phyloP scores from a whole-genome alignment of 2,329 filamentous ascomycete species.

The Trichoderma pleuroti region DNA sequence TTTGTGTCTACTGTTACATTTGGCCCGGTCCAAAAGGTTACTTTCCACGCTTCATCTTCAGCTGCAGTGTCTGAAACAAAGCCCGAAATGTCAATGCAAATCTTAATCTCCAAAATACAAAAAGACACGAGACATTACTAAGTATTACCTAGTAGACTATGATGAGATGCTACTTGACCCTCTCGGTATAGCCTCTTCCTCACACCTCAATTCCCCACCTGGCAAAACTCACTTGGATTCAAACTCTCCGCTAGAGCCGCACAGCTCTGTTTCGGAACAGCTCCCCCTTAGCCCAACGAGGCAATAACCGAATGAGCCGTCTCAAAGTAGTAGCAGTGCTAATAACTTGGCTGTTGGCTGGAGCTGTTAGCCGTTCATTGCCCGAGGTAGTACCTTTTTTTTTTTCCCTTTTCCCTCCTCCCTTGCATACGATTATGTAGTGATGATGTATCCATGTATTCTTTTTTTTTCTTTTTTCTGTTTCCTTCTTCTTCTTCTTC shows the following conservation, averaged over 20 bases:
- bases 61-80: background rate
- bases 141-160: too few species aligned
- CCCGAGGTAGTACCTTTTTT: background rate
- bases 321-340: background rate
- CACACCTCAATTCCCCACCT: background rate
- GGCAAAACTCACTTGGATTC: background rate
- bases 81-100: background rate
- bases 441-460: background rate
- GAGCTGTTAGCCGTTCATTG: background rate
- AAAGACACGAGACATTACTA: too few species aligned
- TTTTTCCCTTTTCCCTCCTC: background rate
- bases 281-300: background rate
- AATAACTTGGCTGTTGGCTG: background rate
- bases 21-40: background rate
- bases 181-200: too few species aligned
- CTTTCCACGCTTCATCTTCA: background rate
- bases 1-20: background rate
- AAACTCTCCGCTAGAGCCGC: constrained; percentile 10
- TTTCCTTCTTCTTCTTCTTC: background rate
- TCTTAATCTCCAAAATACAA: background rate
- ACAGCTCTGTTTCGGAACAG: background rate
- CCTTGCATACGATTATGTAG: background rate
- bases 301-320: background rate
- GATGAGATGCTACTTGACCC: too few species aligned
- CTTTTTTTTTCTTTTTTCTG: background rate